Base-by-base conservation (phyloP, 1,284 basidiomycete genomes). In the Cystobasidium sp. region DNA sequence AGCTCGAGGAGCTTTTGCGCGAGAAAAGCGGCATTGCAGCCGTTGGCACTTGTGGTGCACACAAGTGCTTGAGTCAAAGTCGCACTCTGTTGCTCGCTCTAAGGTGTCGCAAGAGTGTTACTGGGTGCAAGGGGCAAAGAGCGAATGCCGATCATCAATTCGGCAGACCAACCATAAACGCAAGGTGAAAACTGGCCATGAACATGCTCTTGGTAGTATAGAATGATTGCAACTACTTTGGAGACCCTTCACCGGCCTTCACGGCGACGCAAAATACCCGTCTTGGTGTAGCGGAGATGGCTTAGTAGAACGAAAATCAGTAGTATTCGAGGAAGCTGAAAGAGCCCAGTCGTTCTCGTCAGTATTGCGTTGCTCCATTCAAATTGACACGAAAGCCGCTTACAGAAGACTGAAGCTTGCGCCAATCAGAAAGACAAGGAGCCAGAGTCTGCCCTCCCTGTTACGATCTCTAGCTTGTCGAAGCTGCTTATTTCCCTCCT, bases 401-500 rank as follows among this genome's bases (percentile, higher is more conserved):
- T 53, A 95, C 55, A 97, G 84, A 76, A 97, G 82, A 53, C 91
- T 91, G 74, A 94, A 82, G 80, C 91, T 93, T 14, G 93, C 91
- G 31, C 92, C 91, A 61, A 96, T 85, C 74, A 97, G 86, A 82
- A 97, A 96, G 56, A 94, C 83, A 46, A 94, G 84, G 72, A 97
- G 87, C 84, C 90, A 94, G 78, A 91, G 85, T 81, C 93, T 86
- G 62, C 92, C 88, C 79, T 94, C 92, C 78, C 91, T 88, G 68
- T 90, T 91, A 68, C 92, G 85, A 81, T 91, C 86, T 80, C 88
- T 88, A 41, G 94, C 93, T 83, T 93, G 91, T 79, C 87, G 88
- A 67, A 97, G 85, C 83, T 97, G 92, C 61, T 87, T 85, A 79
- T 96, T 96, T 22, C 93, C 93, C 81, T 90, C 90, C 78, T 92